These are phyloP conservation scores for Pichia sp. DNA, from an alignment of 1,139 yeast species.

Conservation along the genomic window DNA sequence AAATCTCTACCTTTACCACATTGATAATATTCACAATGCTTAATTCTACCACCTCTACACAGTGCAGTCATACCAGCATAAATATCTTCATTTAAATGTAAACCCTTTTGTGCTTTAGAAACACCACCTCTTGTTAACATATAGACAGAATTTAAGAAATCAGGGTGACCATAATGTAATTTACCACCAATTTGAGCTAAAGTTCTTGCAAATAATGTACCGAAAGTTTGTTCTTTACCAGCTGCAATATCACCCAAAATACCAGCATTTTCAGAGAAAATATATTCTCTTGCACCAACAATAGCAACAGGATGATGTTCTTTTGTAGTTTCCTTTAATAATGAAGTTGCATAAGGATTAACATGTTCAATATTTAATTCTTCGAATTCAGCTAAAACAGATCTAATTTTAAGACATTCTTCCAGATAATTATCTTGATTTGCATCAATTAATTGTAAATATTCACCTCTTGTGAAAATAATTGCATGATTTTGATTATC, in stretches of 20 bases:
- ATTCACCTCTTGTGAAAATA: conserved; percentile 98
- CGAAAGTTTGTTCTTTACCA: conserved; percentile 99
- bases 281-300: conserved; percentile 98
- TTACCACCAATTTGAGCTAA: conserved; percentile 98
- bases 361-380: conserved; percentile 84
- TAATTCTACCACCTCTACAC: conserved; percentile 97
- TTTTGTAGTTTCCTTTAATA: conserved; percentile 36
- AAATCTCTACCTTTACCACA: conserved; percentile 99
- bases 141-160: conserved; percentile 88
- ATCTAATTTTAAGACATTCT: conserved; percentile 96
- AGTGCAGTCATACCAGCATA: conserved; percentile 98
- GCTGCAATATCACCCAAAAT: conserved; percentile 99
- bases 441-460: conserved; percentile 95
- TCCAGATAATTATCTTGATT: conserved; percentile 97
- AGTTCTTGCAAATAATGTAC: conserved; percentile 96
- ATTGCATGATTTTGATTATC: conserved; percentile 97
- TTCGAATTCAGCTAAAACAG: conserved; percentile 96
- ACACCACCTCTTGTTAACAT: conserved; percentile 99
- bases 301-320: conserved; percentile 82
- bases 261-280: conserved; percentile 98
- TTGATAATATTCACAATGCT: conserved; percentile 98
- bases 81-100: conserved; percentile 98
- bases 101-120: conserved; percentile 97
- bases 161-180: conserved; percentile 99
- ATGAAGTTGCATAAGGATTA: conserved; percentile 68